A percentile compares a stretch with the other conserved stretches of the same genome.
phyloP scores from a whole-genome alignment of 441 rosid species.

The Bruguiera hainesii region DNA sequence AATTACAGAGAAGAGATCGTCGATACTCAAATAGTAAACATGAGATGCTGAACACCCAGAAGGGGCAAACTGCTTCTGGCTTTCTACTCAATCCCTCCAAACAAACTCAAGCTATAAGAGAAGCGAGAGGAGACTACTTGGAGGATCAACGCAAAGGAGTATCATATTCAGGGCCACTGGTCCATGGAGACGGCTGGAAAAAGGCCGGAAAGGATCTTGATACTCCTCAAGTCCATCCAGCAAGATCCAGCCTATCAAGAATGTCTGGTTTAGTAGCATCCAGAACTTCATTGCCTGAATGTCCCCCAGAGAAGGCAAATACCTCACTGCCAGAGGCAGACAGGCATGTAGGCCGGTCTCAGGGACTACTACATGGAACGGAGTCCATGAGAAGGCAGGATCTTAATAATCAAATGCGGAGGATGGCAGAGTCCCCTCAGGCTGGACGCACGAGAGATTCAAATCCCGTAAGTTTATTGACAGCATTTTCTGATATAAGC shows the following conservation, averaged over 20 bases:
- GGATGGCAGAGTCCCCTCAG: slow-evolving; percentile 32
- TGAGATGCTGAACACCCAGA: slow-evolving; percentile 36
- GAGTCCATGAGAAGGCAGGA: slow-evolving; percentile 31
- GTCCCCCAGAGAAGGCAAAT: slow-evolving; percentile 24
- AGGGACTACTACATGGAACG: slow-evolving; percentile 28
- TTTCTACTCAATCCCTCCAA: slow-evolving; percentile 38
- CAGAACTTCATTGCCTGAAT: slow-evolving; percentile 38
- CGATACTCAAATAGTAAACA: slow-evolving; percentile 42
- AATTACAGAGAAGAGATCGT: slow-evolving; percentile 49
- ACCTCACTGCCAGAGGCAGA: slow-evolving; percentile 27
- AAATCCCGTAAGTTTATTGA: slow-evolving; percentile 33
- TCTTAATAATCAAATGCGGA: slow-evolving; percentile 22
- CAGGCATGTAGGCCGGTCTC: slow-evolving; percentile 33
- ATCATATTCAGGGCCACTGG: slow-evolving; percentile 76
- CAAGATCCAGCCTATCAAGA: slow-evolving; percentile 39
- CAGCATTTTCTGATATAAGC: neutral
- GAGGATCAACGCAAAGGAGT: slow-evolving; percentile 44
- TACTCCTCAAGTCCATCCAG: slow-evolving; percentile 29
- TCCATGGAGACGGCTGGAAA: slow-evolving; percentile 36
- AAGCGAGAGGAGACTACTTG: slow-evolving; percentile 37
- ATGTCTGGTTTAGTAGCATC: slow-evolving; percentile 52
- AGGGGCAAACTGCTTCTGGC: slow-evolving; percentile 43
- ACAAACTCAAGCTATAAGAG: slow-evolving; percentile 37
- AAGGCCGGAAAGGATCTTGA: slow-evolving; percentile 46
- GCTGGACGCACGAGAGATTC: slow-evolving; percentile 24